A percentile compares a stretch with the other conserved stretches of the same genome.
phyloP scores from a whole-genome alignment of 2,329 filamentous ascomycete species.

The Aspergillus unguis region DNA sequence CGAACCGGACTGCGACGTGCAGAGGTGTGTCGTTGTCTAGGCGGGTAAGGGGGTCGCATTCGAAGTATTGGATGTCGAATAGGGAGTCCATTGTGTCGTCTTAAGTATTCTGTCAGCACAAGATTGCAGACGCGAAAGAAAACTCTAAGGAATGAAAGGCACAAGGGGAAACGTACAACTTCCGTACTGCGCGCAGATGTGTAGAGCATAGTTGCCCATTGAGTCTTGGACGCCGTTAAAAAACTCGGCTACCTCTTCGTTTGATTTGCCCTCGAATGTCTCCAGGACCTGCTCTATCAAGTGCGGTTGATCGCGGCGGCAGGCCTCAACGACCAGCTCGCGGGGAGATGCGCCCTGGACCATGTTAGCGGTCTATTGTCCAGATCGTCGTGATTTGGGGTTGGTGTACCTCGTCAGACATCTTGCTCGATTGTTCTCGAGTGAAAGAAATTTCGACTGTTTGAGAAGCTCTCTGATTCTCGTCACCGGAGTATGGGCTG shows the following conservation, averaged over 20 bases:
- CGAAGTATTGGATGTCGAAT: constrained; percentile 48
- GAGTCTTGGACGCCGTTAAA: constrained; percentile 84
- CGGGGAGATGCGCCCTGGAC: constrained; percentile 74
- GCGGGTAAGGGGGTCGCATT: constrained; percentile 48
- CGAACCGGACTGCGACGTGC: constrained; percentile 44
- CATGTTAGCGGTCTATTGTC: constrained; percentile 9
- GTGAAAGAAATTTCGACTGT: background rate
- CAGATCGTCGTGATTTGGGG: background rate
- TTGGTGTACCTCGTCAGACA: constrained; percentile 43
- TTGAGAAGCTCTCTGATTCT: too few species aligned
- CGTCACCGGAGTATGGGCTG: background rate
- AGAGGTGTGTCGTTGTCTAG: constrained; percentile 47
- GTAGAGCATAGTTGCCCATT: constrained; percentile 83
- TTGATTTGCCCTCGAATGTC: constrained; percentile 54
- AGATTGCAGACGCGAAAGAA: too few species aligned
- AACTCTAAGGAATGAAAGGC: background rate
- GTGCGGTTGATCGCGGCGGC: constrained; percentile 86
- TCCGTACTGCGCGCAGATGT: constrained; percentile 80
- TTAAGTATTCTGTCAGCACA: constrained; percentile 17
- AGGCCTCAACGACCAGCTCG: constrained; percentile 88
- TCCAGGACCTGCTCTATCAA: constrained; percentile 73
- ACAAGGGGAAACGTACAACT: constrained; percentile 63
- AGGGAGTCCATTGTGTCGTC: constrained; percentile 48
- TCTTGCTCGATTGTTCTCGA: constrained; percentile 20
- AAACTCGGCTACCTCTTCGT: constrained; percentile 66